phyloP scores from a whole-genome alignment of 2,329 filamentous ascomycete species.

The Neopestalotiopsis clavispora region DNA sequence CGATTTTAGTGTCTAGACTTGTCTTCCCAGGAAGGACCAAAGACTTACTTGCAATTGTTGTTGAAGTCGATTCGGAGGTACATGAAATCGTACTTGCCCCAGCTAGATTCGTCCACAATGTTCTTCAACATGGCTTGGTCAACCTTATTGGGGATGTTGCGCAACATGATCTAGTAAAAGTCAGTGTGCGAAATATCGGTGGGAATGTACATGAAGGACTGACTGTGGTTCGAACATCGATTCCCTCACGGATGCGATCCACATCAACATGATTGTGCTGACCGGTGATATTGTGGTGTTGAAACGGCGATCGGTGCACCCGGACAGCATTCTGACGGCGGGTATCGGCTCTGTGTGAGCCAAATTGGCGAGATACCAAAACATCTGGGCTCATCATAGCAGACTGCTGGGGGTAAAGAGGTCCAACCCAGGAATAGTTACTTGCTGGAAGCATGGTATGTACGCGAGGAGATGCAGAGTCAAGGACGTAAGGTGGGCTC shows the following conservation, averaged over 20 bases:
- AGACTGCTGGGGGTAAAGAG: conserved; percentile 28
- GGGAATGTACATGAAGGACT: conserved; percentile 33
- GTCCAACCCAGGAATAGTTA: conserved; percentile 32
- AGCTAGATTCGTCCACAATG: conserved; percentile 78
- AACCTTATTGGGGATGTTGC: conserved; percentile 93
- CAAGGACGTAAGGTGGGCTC: conserved; percentile 37
- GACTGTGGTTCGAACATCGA: conserved; percentile 78
- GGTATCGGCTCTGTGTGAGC: conserved; percentile 40
- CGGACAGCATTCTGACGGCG: conserved; percentile 56
- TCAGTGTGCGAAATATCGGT: conserved; percentile 24
- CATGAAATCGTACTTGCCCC: conserved; percentile 90
- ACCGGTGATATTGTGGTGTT: conserved; percentile 45
- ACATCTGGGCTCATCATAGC: conserved; percentile 38
- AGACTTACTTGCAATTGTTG: conserved; percentile 79
- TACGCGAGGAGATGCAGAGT: conserved; percentile 36
- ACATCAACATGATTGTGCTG: conserved; percentile 69
- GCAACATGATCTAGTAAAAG: conserved; percentile 77
- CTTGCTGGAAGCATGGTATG: conserved; percentile 32
- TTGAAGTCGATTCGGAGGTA: conserved; percentile 91
- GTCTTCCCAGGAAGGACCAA: not conserved
- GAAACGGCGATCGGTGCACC: conserved; percentile 50
- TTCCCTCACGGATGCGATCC: conserved; percentile 64
- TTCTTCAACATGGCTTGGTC: conserved; percentile 77
- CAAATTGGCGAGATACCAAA: conserved; percentile 43
- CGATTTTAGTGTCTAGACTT: not conserved